Percentiles rank a stretch among this genome's conserved stretches.
phyloP scores from a whole-genome alignment of 2,329 filamentous ascomycete genomes.

The Setomelanomma holmii region DNA sequence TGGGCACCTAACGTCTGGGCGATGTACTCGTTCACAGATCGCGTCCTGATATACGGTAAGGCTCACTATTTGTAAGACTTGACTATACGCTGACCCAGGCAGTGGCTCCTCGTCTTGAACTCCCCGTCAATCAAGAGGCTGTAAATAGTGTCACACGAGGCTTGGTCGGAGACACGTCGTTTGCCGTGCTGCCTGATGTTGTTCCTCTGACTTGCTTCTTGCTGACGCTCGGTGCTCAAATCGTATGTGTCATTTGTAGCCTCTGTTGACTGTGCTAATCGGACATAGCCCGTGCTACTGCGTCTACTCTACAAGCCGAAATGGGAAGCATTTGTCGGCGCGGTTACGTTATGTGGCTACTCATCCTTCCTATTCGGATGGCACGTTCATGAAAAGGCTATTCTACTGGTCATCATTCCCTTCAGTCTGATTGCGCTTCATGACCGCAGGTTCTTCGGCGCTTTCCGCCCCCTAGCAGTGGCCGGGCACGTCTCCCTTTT shows the following conservation, averaged over 20 bases:
- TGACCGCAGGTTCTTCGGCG: conserved; percentile 87
- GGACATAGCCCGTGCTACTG: conserved; percentile 62
- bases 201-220: conserved; percentile 80
- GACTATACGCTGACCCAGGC: conserved; percentile 18
- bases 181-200: conserved; percentile 90
- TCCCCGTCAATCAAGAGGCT: conserved; percentile 75
- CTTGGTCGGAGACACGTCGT: conserved; percentile 90
- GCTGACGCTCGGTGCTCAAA: conserved; percentile 82
- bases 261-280: conserved; percentile 14
- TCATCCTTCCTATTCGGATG: conserved; percentile 97
- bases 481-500: conserved; percentile 96
- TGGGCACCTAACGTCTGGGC: conserved; percentile 99
- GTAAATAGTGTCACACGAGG: conserved; percentile 90
- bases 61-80: neutral
- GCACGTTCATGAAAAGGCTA: conserved; percentile 98
- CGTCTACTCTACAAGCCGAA: conserved; percentile 82
- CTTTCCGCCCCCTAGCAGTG: conserved; percentile 89
- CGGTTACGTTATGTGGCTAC: conserved; percentile 91
- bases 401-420: conserved; percentile 91
- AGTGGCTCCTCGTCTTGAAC: conserved; percentile 83
- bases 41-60: conserved; percentile 79
- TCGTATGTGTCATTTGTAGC: conserved; percentile 53
- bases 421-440: conserved; percentile 92
- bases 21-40: conserved; percentile 89
- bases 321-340: conserved; percentile 89